Conservation (phyloP, 805 yeast genomes). For the Sugiyamaella smithiae region DNA sequence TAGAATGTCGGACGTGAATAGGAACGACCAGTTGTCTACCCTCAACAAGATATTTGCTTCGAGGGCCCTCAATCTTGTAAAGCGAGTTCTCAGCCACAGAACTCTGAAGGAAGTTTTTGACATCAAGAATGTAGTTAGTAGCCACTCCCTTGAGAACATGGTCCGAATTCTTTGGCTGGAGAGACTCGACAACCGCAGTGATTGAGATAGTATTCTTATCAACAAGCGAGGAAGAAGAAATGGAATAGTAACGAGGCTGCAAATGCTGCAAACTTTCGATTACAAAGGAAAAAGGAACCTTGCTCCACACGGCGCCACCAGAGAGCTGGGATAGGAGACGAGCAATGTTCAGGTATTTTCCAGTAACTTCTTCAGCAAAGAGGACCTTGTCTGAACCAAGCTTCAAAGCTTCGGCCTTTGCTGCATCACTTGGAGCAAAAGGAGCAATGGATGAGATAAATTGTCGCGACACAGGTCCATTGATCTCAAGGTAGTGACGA, state of each 20-base stretch:
- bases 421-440: slow-evolving; percentile 71
- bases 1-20: slow-evolving; percentile 90
- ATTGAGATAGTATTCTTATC: slow-evolving; percentile 75
- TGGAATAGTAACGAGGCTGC: slow-evolving; percentile 94
- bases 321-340: slow-evolving; percentile 67
- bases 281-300: slow-evolving; percentile 79
- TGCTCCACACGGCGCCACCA: slow-evolving; percentile 62
- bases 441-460: slow-evolving; percentile 66
- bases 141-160: slow-evolving; percentile 77
- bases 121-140: slow-evolving; percentile 78
- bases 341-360: slow-evolving; percentile 65
- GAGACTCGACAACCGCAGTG: slow-evolving; percentile 89
- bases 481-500: slow-evolving; percentile 83
- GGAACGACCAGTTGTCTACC: slow-evolving; percentile 61
- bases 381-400: slow-evolving; percentile 66
- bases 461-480: slow-evolving; percentile 93
- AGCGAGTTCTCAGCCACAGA: slow-evolving; percentile 37
- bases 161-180: slow-evolving; percentile 32
- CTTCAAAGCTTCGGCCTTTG: slow-evolving; percentile 45
- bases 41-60: slow-evolving; percentile 46
- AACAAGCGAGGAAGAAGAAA: slow-evolving; percentile 80
- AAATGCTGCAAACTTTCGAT: slow-evolving; percentile 77
- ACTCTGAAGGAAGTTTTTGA: slow-evolving; percentile 52
- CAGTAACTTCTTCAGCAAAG: slow-evolving; percentile 64
- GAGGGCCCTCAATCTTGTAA: slow-evolving; percentile 84